phyloP scores from a whole-genome alignment of 495 filamentous ascomycete species.

The Aspergillus heteromorphus region DNA sequence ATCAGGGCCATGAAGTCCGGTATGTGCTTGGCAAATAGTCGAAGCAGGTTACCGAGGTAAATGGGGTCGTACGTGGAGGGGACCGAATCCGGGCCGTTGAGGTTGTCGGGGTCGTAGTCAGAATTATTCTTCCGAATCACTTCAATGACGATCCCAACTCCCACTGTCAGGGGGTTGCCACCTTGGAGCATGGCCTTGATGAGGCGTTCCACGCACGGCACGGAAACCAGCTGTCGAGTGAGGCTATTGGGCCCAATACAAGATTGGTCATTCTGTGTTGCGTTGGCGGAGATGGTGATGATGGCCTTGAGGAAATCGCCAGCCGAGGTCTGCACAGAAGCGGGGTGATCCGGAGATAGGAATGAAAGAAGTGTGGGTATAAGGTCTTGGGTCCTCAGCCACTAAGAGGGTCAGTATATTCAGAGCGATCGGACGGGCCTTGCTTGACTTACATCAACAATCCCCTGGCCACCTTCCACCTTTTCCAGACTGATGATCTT shows the following conservation, averaged over 20 bases:
- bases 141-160: slow-evolving; percentile 96
- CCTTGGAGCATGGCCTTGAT: slow-evolving; percentile 89
- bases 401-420: slow-evolving; percentile 48
- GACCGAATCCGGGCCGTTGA: slow-evolving; percentile 65
- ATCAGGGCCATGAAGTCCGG: slow-evolving; percentile 93
- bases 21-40: slow-evolving; percentile 85
- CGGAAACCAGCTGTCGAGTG: slow-evolving; percentile 92
- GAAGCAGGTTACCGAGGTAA: slow-evolving; percentile 88
- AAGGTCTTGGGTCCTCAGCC: slow-evolving; percentile 87
- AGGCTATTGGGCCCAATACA: slow-evolving; percentile 98
- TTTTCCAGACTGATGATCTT: slow-evolving; percentile 98
- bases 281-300: slow-evolving; percentile 97
- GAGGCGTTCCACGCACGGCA: slow-evolving; percentile 71
- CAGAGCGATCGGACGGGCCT: neutral
- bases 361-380: slow-evolving; percentile 85
- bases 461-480: slow-evolving; percentile 81
- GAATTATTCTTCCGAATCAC: slow-evolving; percentile 99
- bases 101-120: slow-evolving; percentile 91
- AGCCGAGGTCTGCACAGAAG: slow-evolving; percentile 90
- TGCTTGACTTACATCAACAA: slow-evolving; percentile 73
- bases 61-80: slow-evolving; percentile 90
- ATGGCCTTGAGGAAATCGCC: slow-evolving; percentile 98
- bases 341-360: slow-evolving; percentile 71
- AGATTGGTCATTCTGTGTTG: slow-evolving; percentile 92
- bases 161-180: slow-evolving; percentile 91